phyloP scores from a whole-genome alignment of 2,329 filamentous ascomycete species.

The Mycogone perniciosa region DNA sequence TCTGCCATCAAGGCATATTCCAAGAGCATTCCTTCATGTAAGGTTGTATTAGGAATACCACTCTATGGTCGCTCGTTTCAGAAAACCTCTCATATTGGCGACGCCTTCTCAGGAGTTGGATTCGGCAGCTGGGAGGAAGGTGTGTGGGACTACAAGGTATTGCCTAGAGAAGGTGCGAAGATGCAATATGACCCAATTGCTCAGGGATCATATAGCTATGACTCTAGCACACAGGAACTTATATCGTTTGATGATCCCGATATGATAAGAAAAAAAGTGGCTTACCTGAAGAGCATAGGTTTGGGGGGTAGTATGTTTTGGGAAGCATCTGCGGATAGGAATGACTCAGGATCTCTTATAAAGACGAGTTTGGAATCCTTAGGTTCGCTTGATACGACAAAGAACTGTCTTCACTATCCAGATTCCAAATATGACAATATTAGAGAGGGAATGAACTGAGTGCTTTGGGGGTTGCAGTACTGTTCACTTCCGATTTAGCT shows the following conservation, averaged over 20 bases:
- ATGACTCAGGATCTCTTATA: slow-evolving; percentile 54
- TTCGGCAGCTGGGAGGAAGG: slow-evolving; percentile 66
- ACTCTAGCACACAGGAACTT: slow-evolving; percentile 52
- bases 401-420: slow-evolving; percentile 48
- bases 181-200: slow-evolving; percentile 51
- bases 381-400: slow-evolving; percentile 35
- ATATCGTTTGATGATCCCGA: slow-evolving; percentile 65
- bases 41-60: slow-evolving; percentile 73
- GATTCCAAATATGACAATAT: slow-evolving; percentile 52
- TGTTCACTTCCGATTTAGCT: too few species aligned
- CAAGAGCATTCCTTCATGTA: slow-evolving; percentile 53
- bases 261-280: slow-evolving; percentile 55
- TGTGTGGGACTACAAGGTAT: slow-evolving; percentile 74
- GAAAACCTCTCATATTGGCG: slow-evolving; percentile 55
- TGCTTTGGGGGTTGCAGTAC: too few species aligned
- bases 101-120: slow-evolving; percentile 57
- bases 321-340: slow-evolving; percentile 67
- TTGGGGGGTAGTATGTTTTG: slow-evolving; percentile 82
- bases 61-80: slow-evolving; percentile 36
- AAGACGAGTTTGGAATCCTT: slow-evolving; percentile 37
- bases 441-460: slow-evolving; percentile 22
- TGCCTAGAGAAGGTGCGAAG: slow-evolving; percentile 56
- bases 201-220: slow-evolving; percentile 66
- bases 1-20: slow-evolving; percentile 61
- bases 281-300: slow-evolving; percentile 54